Evolutionary conservation across 768 basidiomycete genomes (phyloP), one percentile per base, ranked within the genome.

Genomic region (Coprinellus micaceus): DNA sequence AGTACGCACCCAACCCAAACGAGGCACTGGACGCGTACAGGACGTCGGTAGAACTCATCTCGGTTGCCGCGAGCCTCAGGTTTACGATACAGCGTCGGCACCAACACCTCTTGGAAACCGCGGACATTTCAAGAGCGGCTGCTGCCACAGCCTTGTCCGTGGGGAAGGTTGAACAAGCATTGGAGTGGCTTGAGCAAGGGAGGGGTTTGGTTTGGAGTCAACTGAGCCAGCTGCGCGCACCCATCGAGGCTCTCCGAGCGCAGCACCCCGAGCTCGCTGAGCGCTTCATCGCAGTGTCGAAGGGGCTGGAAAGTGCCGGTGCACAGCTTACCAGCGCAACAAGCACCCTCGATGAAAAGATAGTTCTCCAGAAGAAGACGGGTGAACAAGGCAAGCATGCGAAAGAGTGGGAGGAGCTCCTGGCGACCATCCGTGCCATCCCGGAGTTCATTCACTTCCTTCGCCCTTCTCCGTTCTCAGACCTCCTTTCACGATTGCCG

Each of bases 381-480:
- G 12, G 25, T 15, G 24, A 43, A 24, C 52, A 53, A 22, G 22
- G 37, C 19, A 40, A 53, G 40, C 37, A 66, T 2, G 64, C 65
- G 15, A 51, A 60, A 22, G 56, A 63, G 28, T 63, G 64, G 58
- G 59, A 66, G 10, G 36, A 51, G 24, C 47, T 64, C 2, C 56
- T 66, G 0, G 26, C 41, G 19, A 40, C 47, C 21, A 53, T 65
- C n/a, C 50, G 58, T 19, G 29, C 12, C 13, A 43, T 64, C 6
- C 41, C 61, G 2, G 63, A 57, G 1, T 67, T 67, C 54, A 53
- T 56, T 25, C 56, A 61, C 52, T 69, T 69, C 46, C 49, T 69
- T 4, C 53, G 26, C 7, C 65, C 66, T 17, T 19, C 28, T 21
- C 24, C 44, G 15, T 26, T 25, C n/a, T 47, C 59, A 1, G 21